Percentiles rank a stretch among this genome's conserved stretches.
These are phyloP conservation scores for Phytophthora vignae DNA, from an alignment of 352 stramenopile genomes.

Conservation along the genomic window DNA sequence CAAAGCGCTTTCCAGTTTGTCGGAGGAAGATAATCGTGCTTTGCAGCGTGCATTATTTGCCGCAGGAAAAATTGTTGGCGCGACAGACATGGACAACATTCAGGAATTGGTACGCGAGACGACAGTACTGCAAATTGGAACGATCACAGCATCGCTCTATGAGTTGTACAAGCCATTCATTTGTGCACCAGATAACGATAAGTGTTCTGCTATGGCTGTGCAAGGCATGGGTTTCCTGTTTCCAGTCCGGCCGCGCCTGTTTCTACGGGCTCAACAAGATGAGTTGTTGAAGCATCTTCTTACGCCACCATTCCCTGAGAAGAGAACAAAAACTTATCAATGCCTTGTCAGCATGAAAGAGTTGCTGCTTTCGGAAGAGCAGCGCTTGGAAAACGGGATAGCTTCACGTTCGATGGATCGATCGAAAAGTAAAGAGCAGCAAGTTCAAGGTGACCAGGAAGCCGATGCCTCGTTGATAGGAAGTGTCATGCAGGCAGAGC, in stretches of 20 bases:
- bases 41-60: constrained; percentile 84
- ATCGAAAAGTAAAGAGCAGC: constrained; percentile 74
- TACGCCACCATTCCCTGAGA: constrained; percentile 34
- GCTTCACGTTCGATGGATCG: constrained; percentile 48
- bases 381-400: constrained; percentile 65
- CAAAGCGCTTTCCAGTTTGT: constrained; percentile 45
- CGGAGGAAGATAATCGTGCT: constrained; percentile 46
- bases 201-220: constrained; percentile 74
- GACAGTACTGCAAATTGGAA: constrained; percentile 53
- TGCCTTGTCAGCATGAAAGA: constrained; percentile 81
- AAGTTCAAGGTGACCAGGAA: constrained; percentile 90
- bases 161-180: constrained; percentile 63
- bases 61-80: constrained; percentile 68
- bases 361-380: constrained; percentile 73
- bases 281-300: constrained; percentile 64
- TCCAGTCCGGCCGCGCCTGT: constrained; percentile 63
- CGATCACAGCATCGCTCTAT: constrained; percentile 71
- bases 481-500: constrained; percentile 87
- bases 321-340: constrained; percentile 71
- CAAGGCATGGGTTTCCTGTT: constrained; percentile 89
- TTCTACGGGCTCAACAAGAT: constrained; percentile 82
- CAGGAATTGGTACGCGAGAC: constrained; percentile 33
- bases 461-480: constrained; percentile 86
- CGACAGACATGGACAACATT: constrained; percentile 71
- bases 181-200: constrained; percentile 47